A percentile compares a stretch with the other conserved stretches of the same genome.
These are phyloP conservation scores for Chaetomiaceae sp. DNA, from an alignment of 2,329 filamentous ascomycete species.

Conservation along the genomic window DNA sequence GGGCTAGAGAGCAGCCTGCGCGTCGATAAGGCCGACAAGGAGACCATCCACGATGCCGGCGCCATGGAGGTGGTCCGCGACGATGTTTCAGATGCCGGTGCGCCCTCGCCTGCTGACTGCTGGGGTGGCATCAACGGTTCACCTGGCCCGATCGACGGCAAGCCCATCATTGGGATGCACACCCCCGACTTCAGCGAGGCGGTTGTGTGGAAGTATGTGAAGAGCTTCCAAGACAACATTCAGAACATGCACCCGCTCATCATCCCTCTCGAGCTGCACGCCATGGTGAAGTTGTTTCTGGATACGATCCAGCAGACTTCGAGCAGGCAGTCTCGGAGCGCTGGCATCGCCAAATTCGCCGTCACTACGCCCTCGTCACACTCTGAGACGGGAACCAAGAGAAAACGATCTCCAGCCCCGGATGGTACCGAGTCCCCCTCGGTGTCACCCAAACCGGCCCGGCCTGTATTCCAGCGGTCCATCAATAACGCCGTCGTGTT, in stretches of 20 bases:
- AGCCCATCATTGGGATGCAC: constrained; percentile 38
- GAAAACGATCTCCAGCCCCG: constrained; percentile 50
- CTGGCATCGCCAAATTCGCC: constrained; percentile 23
- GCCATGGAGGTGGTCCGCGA: constrained; percentile 34
- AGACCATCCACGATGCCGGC: constrained; percentile 34
- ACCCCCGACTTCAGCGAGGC: constrained; percentile 50
- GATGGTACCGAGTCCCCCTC: constrained; percentile 31
- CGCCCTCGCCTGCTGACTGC: constrained; percentile 49
- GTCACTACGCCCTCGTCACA: constrained; percentile 12
- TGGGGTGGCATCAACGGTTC: constrained; percentile 56
- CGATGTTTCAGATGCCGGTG: constrained; percentile 44
- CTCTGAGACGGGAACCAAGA: constrained; percentile 39
- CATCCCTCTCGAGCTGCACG: constrained; percentile 46
- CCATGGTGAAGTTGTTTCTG: constrained; percentile 50
- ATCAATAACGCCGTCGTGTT: constrained; percentile 78
- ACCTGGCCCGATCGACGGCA: constrained; percentile 36
- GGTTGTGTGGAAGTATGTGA: constrained; percentile 49
- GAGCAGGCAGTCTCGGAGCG: constrained; percentile 20
- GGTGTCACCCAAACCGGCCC: constrained; percentile 38
- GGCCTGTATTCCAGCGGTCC: constrained; percentile 52
- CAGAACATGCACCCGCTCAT: constrained; percentile 63
- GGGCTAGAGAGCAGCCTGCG: constrained; percentile 55
- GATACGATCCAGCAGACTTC: constrained; percentile 39
- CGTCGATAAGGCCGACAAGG: constrained; percentile 34
- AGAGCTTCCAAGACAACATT: constrained; percentile 56